These are phyloP conservation scores for Hyphopichia fennica DNA, from an alignment of 1,139 yeast species.

Conservation along the genomic window DNA sequence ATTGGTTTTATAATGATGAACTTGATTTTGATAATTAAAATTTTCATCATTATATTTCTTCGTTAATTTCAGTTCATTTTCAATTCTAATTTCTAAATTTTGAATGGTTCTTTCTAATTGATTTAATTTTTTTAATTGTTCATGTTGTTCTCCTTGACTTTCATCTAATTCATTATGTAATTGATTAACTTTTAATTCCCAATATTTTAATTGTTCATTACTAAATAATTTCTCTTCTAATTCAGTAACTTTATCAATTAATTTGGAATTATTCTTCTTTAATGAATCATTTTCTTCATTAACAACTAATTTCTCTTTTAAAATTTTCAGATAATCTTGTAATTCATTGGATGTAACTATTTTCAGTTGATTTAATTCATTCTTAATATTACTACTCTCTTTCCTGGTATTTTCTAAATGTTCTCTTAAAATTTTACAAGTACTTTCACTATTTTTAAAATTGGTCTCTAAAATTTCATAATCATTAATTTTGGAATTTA, in stretches of 20 bases:
- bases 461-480: constrained; percentile 43
- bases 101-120: constrained; percentile 33
- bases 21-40: constrained; percentile 46
- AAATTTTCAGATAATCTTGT: constrained; percentile 37
- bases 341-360: constrained; percentile 30
- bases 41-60: constrained; percentile 50
- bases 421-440: constrained; percentile 31
- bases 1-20: constrained; percentile 35
- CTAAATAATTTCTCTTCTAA: constrained; percentile 46
- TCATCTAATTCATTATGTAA: constrained; percentile 32
- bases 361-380: constrained; percentile 38
- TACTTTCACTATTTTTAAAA: constrained; percentile 31
- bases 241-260: constrained; percentile 29
- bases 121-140: constrained; percentile 31
- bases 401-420: constrained; percentile 38
- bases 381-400: constrained; percentile 31
- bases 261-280: constrained; percentile 35
- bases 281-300: constrained; percentile 46
- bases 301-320: constrained; percentile 39
- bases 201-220: constrained; percentile 45
- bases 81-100: constrained; percentile 37
- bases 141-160: constrained; percentile 30
- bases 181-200: constrained; percentile 41
- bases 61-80: constrained; percentile 36
- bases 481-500: constrained; percentile 43